Base-by-base conservation (phyloP, 2,329 filamentous ascomycete genomes). In the Plenodomus lindquistii region DNA sequence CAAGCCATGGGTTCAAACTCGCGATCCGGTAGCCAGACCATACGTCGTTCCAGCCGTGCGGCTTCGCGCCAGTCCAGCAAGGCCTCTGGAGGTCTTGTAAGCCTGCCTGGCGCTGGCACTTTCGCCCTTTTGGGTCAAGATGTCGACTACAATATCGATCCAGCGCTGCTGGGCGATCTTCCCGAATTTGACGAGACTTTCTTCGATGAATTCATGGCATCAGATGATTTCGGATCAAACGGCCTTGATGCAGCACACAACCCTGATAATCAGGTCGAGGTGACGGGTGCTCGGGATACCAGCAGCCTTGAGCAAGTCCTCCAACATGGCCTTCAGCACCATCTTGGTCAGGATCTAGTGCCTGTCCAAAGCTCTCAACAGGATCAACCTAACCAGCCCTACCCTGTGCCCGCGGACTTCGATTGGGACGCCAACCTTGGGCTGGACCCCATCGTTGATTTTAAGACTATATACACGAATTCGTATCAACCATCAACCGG, bases 71-170 rank as follows among this genome's bases (percentile, higher is more conserved):
- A 46, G 18, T 17, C 31, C 10, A 46, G 31, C n/a, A n/a, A n/a
- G n/a, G 36, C 24, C 37, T 46, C 36, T 42, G 39, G 24, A n/a
- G 52, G 42, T 42, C 35, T 46, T 18, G 37, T 52, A 29, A 42
- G 50, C 37, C 42, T 54, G 20, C 41, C 46, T 34, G 40, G 34
- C 39, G n/a, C 42, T 27, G 40, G 46, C 13, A 40, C 46, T 16
- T 40, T 35, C 10, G 38, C 38, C 11, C 41, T 51, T 18, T 34
- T 54, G 5, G 44, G 37, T 17, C n/a, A 46, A 2, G n/a, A 15
- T 20, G 21, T 48, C 18, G 52, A 55, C 29, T 39, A 38, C 27
- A 31, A 31, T 13, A 31, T 31, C 11, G 27, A 31, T 31, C 27
- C 27, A 15, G 27, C 27, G 27, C 27, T 31, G 11, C 11, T 31